Conservation (phyloP, 352 stramenopile species). For the Pythium aristosporum region DNA sequence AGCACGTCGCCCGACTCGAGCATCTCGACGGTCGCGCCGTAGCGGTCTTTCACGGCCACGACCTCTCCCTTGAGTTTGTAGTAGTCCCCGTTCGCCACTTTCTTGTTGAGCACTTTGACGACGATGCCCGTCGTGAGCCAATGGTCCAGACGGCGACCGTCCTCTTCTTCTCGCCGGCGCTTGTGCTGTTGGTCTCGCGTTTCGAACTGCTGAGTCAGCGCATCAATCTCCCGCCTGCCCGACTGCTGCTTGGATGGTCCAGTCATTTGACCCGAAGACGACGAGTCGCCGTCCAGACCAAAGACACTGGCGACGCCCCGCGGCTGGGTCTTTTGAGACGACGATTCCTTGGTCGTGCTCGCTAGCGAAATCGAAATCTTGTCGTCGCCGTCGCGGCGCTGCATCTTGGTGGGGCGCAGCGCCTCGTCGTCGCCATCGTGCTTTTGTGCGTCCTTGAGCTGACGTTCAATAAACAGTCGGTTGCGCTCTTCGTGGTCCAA, state of each 20-base stretch:
- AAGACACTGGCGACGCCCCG: conserved; percentile 11
- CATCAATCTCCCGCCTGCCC: conserved; percentile 15
- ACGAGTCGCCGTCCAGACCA: neutral
- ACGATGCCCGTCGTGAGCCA: conserved; percentile 92
- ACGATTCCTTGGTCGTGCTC: conserved; percentile 6
- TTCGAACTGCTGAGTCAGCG: conserved; percentile 27
- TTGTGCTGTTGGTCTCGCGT: conserved; percentile 18
- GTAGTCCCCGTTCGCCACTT: conserved; percentile 82
- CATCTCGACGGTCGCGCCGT: conserved; percentile 79
- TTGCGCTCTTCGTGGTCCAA: conserved; percentile 90
- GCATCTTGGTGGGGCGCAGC: conserved; percentile 60
- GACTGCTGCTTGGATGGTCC: neutral
- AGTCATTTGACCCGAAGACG: neutral
- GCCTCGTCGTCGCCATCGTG: conserved; percentile 19
- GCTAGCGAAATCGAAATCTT: conserved; percentile 40
- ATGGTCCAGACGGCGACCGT: conserved; percentile 65
- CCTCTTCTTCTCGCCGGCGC: conserved; percentile 48
- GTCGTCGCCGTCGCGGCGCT: conserved; percentile 38
- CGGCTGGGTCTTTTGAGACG: conserved; percentile 9
- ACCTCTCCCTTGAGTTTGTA: conserved; percentile 90
- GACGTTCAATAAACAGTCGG: conserved; percentile 66
- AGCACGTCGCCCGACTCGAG: conserved; percentile 81
- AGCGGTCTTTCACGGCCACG: conserved; percentile 76
- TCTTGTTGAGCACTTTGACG: conserved; percentile 95
- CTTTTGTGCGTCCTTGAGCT: conserved; percentile 66